Percentiles rank a stretch among this genome's conserved stretches.
These are phyloP conservation scores for Austroboletus festivus DNA, from an alignment of 768 basidiomycete genomes.

Conservation along the genomic window DNA sequence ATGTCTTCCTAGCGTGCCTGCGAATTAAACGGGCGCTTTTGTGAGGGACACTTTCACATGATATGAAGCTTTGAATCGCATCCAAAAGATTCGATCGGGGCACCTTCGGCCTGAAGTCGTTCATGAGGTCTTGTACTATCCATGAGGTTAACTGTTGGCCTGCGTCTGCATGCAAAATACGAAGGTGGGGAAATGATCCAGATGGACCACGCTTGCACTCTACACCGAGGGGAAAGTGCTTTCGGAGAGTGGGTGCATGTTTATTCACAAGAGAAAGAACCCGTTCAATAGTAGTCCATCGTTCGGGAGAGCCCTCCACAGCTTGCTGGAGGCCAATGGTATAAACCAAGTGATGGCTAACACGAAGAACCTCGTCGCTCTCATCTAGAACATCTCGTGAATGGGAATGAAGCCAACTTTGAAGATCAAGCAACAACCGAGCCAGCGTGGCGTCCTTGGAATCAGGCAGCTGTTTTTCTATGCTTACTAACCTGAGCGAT, in stretches of 20 bases:
- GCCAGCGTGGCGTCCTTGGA: conserved; percentile 17
- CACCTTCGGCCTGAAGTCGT: conserved; percentile 5
- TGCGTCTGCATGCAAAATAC: conserved; percentile 12
- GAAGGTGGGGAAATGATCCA: conserved; percentile 11
- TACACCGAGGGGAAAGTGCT: conserved; percentile 6
- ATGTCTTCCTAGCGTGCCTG: background rate
- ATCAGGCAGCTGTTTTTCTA: conserved; percentile 8
- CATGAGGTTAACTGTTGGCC: conserved; percentile 4
- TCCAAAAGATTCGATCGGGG: background rate
- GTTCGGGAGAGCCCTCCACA: background rate
- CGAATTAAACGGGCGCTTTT: background rate
- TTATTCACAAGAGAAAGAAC: background rate
- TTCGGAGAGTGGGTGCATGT: background rate
- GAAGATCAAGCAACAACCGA: conserved; percentile 15
- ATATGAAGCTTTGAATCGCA: conserved; percentile 10
- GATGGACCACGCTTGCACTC: conserved; percentile 3
- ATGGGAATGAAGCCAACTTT: conserved; percentile 18
- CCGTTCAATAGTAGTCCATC: background rate
- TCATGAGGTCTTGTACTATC: conserved; percentile 11
- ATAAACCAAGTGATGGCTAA: conserved; percentile 48
- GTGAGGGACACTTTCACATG: background rate
- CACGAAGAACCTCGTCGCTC: conserved; percentile 40
- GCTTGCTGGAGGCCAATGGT: conserved; percentile 33
- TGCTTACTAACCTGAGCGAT: conserved; percentile 14
- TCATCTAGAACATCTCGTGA: conserved; percentile 1